A percentile compares a stretch with the other conserved stretches of the same genome.
Conservation (phyloP, 129 eudicot genomes). For the Flaveria ramosissima region DNA sequence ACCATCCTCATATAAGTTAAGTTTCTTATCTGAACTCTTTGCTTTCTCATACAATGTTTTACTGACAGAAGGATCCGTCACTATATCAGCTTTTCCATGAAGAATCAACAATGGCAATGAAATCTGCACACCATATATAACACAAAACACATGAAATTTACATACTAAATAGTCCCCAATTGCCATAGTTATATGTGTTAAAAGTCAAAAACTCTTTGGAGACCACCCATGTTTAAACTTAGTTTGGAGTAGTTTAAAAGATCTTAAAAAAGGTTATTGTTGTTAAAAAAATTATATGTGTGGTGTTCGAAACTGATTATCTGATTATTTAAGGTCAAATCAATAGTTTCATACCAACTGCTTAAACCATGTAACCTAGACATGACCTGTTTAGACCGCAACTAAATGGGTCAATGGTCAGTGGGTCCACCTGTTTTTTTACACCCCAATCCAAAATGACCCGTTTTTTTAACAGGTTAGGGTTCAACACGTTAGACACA, state of each 20-base stretch:
- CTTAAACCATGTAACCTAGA: too few relatives aligned
- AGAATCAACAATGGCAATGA: slow-evolving; percentile 82
- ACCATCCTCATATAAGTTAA: slow-evolving; percentile 63
- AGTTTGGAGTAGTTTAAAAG: too few relatives aligned
- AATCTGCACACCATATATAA: slow-evolving; percentile 42
- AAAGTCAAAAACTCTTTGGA: too few relatives aligned
- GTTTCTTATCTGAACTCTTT: slow-evolving; percentile 78
- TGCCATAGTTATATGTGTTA: background rate
- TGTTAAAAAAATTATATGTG: too few relatives aligned
- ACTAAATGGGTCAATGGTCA: background rate
- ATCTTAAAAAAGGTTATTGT: too few relatives aligned
- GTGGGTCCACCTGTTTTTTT: background rate
- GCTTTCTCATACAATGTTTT: slow-evolving; percentile 82
- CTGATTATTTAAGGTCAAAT: too few relatives aligned
- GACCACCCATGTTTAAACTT: too few relatives aligned
- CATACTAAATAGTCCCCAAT: background rate
- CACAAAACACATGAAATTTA: background rate
- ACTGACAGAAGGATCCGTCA: slow-evolving; percentile 92
- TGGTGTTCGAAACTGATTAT: too few relatives aligned
- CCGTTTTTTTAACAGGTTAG: background rate
- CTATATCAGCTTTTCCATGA: slow-evolving; percentile 86
- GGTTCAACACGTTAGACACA: background rate
- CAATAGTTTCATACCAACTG: too few relatives aligned
- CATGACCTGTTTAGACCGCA: background rate
- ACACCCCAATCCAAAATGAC: background rate